Evolutionary conservation across 257 asterid species (phyloP), one percentile per base, ranked within the genome.

Genomic region (Forsythia viridissima): DNA sequence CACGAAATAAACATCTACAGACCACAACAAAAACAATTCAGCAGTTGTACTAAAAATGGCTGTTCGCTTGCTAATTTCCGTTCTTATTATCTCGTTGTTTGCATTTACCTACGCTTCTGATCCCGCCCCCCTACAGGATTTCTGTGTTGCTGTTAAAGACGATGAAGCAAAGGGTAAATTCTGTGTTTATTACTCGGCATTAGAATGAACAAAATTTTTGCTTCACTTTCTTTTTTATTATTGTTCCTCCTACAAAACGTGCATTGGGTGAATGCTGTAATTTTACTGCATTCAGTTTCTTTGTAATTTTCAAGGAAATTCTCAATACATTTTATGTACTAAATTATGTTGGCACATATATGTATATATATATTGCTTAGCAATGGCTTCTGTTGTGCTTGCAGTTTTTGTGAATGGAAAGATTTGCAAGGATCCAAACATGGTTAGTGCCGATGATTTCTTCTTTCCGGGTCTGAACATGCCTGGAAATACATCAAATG

Each of bases 331-430:
- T 44, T 44, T 11, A 44, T 43, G 48, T 43, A 43, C 48, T 44
- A 44, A 44, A 44, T 44, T 44, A 44, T 46, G 52, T 46, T 46
- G 52, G 18, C 1, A 3, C 11, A 44, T 10, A 24, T 24, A 24
- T 24, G 24, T 24, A 46, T 3, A 44, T 2, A 44, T 44, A 2
- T 44, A 44, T 44, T 15, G 5, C 37, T 20, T 57, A n/a, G 10
- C 65, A 57, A n/a, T 21, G 37, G 16, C 13, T 2, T 7, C 38
- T 61, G 38, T 61, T 21, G 20, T 8, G 20, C 5, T 8, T 59
- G 67, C 13, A 61, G 69, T 61, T 24, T 61, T 61, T 61, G 69
- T 61, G 38, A 61, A 61, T 61, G 69, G 69, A 61, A 61, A 61
- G 69, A 61, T 61, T 61, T 61, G 69, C 38, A 61, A 61, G 69